phyloP scores from a whole-genome alignment of 1,139 yeast genomes.

The Taiozyma sp. region DNA sequence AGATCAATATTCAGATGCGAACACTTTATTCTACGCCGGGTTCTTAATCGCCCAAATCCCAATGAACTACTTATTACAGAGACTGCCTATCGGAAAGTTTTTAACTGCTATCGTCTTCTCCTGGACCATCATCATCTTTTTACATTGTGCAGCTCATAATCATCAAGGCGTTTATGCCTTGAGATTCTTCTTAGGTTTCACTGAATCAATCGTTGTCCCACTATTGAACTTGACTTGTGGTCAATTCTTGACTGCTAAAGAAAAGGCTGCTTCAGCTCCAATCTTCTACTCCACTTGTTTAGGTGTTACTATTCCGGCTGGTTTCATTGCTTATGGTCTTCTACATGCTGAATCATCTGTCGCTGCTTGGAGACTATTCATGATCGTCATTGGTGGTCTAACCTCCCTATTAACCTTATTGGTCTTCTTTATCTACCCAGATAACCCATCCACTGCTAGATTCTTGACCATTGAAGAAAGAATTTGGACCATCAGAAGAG shows the following conservation, averaged over 20 bases:
- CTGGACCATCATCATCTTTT: conserved; percentile 38
- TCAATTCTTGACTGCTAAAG: conserved; percentile 44
- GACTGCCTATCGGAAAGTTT: conserved; percentile 31
- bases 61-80: conserved; percentile 31
- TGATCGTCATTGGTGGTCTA: conserved; percentile 43
- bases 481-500: conserved; percentile 43
- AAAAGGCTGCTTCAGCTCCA: conserved; percentile 44
- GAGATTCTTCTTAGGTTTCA: conserved; percentile 43
- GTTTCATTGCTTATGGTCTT: conserved; percentile 46
- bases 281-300: conserved; percentile 47
- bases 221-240: conserved; percentile 49
- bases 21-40: conserved; percentile 36
- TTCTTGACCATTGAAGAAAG: conserved; percentile 47
- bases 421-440: conserved; percentile 44
- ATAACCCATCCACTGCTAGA: conserved; percentile 43
- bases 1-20: conserved; percentile 33
- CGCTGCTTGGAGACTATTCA: conserved; percentile 42
- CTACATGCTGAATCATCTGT: conserved; percentile 21
- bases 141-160: conserved; percentile 34
- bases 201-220: conserved; percentile 47
- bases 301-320: conserved; percentile 40
- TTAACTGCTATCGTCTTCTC: conserved; percentile 28
- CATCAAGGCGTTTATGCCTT: conserved; percentile 38
- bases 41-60: conserved; percentile 34
- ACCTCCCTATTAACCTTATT: conserved; percentile 41